phyloP scores from a whole-genome alignment of 495 filamentous ascomycete genomes.

The Penicillium angulare region DNA sequence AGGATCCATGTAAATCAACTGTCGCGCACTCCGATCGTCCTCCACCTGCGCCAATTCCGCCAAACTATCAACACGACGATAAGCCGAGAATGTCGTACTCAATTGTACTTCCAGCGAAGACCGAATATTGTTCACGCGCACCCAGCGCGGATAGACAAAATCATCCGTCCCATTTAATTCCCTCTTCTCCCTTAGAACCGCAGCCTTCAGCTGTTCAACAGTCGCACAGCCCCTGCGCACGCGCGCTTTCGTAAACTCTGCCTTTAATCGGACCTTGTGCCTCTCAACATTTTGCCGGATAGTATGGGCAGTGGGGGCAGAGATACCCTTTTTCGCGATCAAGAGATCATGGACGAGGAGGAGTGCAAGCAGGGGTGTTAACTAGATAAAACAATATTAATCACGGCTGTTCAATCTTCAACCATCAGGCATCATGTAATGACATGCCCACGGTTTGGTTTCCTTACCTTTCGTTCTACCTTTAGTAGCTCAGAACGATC shows the following conservation, averaged over 20 bases:
- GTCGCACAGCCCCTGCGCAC: conserved; percentile 66
- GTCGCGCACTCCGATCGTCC: conserved; percentile 15
- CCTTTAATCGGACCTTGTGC: conserved; percentile 75
- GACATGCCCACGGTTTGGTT: neutral
- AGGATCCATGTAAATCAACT: conserved; percentile 59
- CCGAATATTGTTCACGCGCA: conserved; percentile 79
- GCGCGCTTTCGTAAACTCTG: conserved; percentile 78
- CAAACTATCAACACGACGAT: conserved; percentile 48
- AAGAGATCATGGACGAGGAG: conserved; percentile 86
- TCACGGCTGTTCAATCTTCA: conserved; percentile 41
- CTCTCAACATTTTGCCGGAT: conserved; percentile 69
- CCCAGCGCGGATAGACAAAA: conserved; percentile 73
- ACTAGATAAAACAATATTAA: conserved; percentile 45
- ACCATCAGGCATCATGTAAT: conserved; percentile 4
- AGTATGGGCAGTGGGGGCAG: conserved; percentile 72
- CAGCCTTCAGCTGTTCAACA: conserved; percentile 58
- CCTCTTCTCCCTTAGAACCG: conserved; percentile 45
- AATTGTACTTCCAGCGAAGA: conserved; percentile 68
- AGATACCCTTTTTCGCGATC: conserved; percentile 74
- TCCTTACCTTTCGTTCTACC: conserved; percentile 75
- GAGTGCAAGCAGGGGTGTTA: conserved; percentile 76
- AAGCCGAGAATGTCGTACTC: conserved; percentile 62
- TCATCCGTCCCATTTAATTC: conserved; percentile 17
- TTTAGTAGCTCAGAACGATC: conserved; percentile 68
- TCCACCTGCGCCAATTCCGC: conserved; percentile 29